Evolutionary conservation across 2,329 filamentous ascomycete genomes (phyloP).

Genomic region (Anthostomella pinea): DNA sequence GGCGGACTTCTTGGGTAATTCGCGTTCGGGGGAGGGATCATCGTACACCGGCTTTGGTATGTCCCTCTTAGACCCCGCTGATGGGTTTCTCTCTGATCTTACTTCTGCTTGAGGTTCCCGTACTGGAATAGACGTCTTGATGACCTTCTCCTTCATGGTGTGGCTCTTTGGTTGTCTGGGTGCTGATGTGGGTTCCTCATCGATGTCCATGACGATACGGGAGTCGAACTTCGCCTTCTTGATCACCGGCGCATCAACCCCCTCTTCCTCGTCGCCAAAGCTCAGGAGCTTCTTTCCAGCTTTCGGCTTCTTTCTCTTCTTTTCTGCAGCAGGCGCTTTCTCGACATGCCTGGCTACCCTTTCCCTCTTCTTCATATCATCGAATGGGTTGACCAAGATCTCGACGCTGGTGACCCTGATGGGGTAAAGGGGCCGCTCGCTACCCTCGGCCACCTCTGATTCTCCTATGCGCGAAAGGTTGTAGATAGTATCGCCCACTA

Average conservation of each 20-base stretch:
- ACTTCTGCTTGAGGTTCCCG: conserved; percentile 20
- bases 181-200: conserved; percentile 36
- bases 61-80: conserved; percentile 18
- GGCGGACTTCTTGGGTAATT: conserved; percentile 42
- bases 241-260: conserved; percentile 54
- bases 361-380: conserved; percentile 72
- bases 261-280: conserved; percentile 71
- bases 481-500: conserved; percentile 93
- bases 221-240: conserved; percentile 81
- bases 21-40: conserved; percentile 37
- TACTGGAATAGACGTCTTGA: conserved; percentile 30
- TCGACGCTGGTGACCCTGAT: conserved; percentile 73
- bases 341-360: conserved; percentile 51
- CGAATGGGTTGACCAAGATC: conserved; percentile 77
- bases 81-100: conserved; percentile 16
- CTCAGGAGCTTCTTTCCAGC: conserved; percentile 73
- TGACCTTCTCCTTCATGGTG: conserved; percentile 27
- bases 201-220: conserved; percentile 62
- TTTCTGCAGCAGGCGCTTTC: conserved; percentile 43
- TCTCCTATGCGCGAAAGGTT: conserved; percentile 94
- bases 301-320: conserved; percentile 69
- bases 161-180: conserved; percentile 29
- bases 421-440: conserved; percentile 82
- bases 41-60: conserved; percentile 22
- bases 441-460: conserved; percentile 72